Evolutionary conservation across 2,329 filamentous ascomycete genomes (phyloP), one percentile per base, ranked within the genome.

Genomic region (Chrysoporthe austroafricana): DNA sequence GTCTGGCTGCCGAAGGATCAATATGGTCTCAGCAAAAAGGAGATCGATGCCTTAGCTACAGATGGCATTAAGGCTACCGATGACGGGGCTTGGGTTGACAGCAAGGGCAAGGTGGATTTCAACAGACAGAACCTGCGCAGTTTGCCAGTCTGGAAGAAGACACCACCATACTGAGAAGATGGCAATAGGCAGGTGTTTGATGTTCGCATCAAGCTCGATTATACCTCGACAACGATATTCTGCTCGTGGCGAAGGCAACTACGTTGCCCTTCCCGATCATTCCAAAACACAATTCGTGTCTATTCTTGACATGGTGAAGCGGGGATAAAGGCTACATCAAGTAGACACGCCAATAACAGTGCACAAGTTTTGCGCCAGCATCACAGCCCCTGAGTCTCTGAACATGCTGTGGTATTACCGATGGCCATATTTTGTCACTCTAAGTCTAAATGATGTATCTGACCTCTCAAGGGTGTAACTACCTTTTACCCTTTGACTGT

Each of bases 11-110:
- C 68, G 8, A 59, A 58, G 42, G 68, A 70, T 36, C 36, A 48
- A 18, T 63, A 68, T 43, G 68, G 68, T 5, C 56, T 70, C 18
- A 70, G 68, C 63, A 70, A 66, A 54, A 59, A 65, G 42, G 68
- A 70, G 42, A 56, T 63, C 8, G 66, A 66, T 14, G 56, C 43
- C 8, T 46, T 70, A 21, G 43, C 52, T 9, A 34, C 39, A 13
- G 68, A 68, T 16, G 39, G 43, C 13, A 34, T 70, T 11, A 52
- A 66, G 14, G 68, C 68, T 14, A 56, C 62, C 1, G 68, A 70
- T 4, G 66, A 65, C 39, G 68, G 68, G n/a, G 66, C 68, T 18
- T 66, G 68, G 68, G 66, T 70, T 13, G 58, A 65, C 18, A 56
- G 46, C 11, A 66, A 61, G 16, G 66, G 68, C 13, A 48, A 68